Evolutionary conservation across 345 rosid genomes (phyloP).

Genomic region (Salix viminalis): DNA sequence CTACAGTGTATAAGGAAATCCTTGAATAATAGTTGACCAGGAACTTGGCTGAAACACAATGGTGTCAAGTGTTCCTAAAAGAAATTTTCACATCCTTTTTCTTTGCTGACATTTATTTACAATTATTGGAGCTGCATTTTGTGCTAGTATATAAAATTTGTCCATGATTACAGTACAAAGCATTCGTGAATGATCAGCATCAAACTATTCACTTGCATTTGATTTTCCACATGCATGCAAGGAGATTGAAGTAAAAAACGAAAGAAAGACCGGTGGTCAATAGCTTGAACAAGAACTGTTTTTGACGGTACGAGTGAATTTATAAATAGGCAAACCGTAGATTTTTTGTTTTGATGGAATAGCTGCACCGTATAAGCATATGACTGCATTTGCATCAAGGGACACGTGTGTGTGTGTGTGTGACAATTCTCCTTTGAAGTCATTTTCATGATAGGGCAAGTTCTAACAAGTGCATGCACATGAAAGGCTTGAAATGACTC

Average conservation of each 20-base stretch:
- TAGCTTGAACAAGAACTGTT: not conserved
- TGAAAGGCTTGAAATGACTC: not conserved
- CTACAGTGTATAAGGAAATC: constrained; percentile 31
- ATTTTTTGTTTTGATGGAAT: not conserved
- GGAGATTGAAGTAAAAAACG: not conserved
- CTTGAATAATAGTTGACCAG: constrained; percentile 30
- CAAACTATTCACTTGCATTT: not conserved
- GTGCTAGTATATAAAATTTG: not conserved
- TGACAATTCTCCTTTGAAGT: not conserved
- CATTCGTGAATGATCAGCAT: no score
- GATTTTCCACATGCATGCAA: not conserved
- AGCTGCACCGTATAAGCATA: not conserved
- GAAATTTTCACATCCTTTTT: constrained; percentile 4
- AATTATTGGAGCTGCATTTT: not conserved
- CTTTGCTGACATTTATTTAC: not conserved
- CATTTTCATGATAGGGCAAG: not conserved
- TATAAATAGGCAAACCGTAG: not conserved
- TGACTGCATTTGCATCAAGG: not conserved
- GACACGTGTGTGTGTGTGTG: not conserved
- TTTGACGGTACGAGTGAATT: not conserved
- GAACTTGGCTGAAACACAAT: constrained; percentile 28
- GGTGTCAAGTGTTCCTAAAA: constrained; percentile 17
- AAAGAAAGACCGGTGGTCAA: no score
- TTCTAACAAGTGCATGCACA: constrained; percentile 5
- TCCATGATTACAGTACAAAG: not conserved